Evolutionary conservation across 164 flowering plant genomes (phyloP).

Genomic region (Santalum album): DNA sequence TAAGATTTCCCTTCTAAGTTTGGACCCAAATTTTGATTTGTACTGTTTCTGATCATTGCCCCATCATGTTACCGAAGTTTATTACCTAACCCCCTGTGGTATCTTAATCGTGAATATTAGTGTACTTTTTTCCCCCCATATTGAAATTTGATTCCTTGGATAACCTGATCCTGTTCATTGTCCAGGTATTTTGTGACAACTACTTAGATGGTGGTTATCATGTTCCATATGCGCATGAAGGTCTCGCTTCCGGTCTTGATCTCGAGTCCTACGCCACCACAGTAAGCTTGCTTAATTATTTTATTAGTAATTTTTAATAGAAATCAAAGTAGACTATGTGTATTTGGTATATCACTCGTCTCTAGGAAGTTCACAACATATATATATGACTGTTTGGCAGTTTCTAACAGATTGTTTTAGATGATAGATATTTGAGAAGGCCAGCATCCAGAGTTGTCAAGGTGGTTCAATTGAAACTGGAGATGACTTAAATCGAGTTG

Average conservation of each 20-base stretch:
- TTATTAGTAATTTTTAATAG: no score
- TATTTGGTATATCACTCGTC: no score
- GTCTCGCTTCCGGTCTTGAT: slow-evolving; percentile 75
- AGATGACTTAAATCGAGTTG: slow-evolving; percentile 62
- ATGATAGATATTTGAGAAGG: slow-evolving; percentile 63
- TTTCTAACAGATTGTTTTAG: slow-evolving; percentile 10
- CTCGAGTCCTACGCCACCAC: slow-evolving; percentile 68
- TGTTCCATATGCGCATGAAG: slow-evolving; percentile 90
- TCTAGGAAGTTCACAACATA: no score
- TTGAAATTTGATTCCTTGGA: no score
- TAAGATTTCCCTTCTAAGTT: no score
- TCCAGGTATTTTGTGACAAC: slow-evolving; percentile 91
- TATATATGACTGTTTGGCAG: no score
- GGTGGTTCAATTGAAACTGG: slow-evolving; percentile 22
- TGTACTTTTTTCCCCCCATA: no score
- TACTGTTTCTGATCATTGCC: neutral
- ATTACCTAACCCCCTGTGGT: neutral
- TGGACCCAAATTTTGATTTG: neutral
- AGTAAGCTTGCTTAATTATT: slow-evolving; percentile 55
- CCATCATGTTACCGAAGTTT: no score
- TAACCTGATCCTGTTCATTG: neutral
- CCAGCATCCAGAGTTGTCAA: slow-evolving; percentile 75
- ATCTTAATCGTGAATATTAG: neutral
- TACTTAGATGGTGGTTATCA: slow-evolving; percentile 93
- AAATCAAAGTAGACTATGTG: no score